Evolutionary conservation across 2,329 filamentous ascomycete species (phyloP).

Genomic region (Ilyonectria destructans): DNA sequence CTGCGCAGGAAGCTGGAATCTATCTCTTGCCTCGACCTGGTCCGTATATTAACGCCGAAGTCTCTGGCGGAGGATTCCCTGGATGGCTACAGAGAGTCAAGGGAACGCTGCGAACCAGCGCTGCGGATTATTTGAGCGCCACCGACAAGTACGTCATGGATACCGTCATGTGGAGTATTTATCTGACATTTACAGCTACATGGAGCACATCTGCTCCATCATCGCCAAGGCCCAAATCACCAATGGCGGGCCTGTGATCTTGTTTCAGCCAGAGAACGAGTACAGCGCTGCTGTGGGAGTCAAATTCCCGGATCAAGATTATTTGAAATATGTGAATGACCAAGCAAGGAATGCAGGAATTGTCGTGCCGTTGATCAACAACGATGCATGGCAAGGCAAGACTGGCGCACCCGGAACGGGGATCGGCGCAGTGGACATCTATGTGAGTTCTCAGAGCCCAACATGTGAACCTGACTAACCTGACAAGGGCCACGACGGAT

Average conservation of each 20-base stretch:
- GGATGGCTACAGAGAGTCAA: conserved; percentile 84
- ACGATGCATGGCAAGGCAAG: conserved; percentile 76
- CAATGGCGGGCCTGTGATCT: conserved; percentile 84
- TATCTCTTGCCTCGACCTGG: conserved; percentile 83
- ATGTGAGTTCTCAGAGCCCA: conserved; percentile 52
- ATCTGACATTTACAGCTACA: conserved; percentile 55
- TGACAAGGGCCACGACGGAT: conserved; percentile 72
- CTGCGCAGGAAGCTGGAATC: conserved; percentile 80
- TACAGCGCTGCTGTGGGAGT: conserved; percentile 71
- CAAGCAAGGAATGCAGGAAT: conserved; percentile 79
- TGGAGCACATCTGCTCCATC: conserved; percentile 73
- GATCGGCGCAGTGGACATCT: conserved; percentile 71
- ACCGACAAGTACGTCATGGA: conserved; percentile 72
- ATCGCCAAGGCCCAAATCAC: conserved; percentile 86
- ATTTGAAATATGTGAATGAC: conserved; percentile 80
- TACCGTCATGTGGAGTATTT: accelerated
- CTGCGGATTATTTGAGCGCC: conserved; percentile 74
- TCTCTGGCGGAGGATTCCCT: conserved; percentile 83
- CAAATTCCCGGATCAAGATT: conserved; percentile 76
- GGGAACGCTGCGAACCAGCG: conserved; percentile 75
- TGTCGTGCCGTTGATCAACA: conserved; percentile 82
- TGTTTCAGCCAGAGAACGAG: conserved; percentile 88
- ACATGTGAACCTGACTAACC: accelerated
- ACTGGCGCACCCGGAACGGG: conserved; percentile 77
- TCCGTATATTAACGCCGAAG: conserved; percentile 86